phyloP scores from a whole-genome alignment of 2,329 filamentous ascomycete genomes.

The Claviceps arundinis region DNA sequence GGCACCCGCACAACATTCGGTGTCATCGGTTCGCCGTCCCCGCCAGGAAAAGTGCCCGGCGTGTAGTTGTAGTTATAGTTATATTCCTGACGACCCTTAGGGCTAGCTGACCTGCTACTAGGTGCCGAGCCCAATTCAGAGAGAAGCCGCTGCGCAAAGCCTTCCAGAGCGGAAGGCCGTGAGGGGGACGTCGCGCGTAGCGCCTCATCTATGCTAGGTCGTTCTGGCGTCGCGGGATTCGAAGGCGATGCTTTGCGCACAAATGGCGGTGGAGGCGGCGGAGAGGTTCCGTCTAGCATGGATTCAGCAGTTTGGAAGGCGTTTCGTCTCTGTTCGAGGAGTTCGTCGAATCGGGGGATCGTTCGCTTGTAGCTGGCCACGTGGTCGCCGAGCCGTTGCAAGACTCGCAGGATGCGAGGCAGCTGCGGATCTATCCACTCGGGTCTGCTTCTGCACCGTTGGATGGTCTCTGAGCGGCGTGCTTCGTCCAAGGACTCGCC shows the following conservation, averaged over 20 bases:
- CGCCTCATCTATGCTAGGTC: constrained; percentile 28
- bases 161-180: constrained; percentile 42
- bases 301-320: constrained; percentile 49
- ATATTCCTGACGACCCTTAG: constrained; percentile 36
- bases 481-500: constrained; percentile 12
- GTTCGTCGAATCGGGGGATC: constrained; percentile 59
- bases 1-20: constrained; percentile 22
- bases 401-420: constrained; percentile 40
- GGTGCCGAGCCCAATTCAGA: constrained; percentile 35
- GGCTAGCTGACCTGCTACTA: constrained; percentile 29
- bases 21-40: constrained; percentile 12
- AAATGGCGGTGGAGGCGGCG: constrained; percentile 12
- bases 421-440: constrained; percentile 36
- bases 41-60: constrained; percentile 10
- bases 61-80: constrained; percentile 16
- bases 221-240: constrained; percentile 25
- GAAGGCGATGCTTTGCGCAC: constrained; percentile 17
- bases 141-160: constrained; percentile 48
- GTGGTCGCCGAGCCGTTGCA: constrained; percentile 50
- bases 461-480: constrained; percentile 31
- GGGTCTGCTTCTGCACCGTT: constrained; percentile 39
- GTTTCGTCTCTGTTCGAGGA: constrained; percentile 52
- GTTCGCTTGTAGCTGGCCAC: constrained; percentile 47
- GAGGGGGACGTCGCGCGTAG: constrained; percentile 37
- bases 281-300: constrained; percentile 21